Conservation (phyloP, 352 stramenopile species). For the Peronosclerospora sorghi region DNA sequence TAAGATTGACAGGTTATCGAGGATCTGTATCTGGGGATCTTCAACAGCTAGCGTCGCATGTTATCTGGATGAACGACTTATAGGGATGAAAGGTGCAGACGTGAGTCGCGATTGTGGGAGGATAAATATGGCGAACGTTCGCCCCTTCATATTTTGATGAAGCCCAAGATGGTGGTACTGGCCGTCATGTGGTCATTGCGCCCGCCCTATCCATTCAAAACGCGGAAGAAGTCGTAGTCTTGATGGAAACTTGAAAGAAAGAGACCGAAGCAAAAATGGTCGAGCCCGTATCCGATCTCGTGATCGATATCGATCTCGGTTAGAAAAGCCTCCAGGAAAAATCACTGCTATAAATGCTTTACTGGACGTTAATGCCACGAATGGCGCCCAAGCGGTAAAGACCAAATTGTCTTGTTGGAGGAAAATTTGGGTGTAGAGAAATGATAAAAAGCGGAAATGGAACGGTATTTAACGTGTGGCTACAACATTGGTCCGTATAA, state of each 20-base stretch:
- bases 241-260: conserved; percentile 9
- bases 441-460: no score
- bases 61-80: conserved; percentile 66
- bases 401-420: conserved; percentile 6
- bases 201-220: conserved; percentile 3
- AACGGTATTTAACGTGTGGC: no score
- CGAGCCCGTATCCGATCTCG: conserved; percentile 17
- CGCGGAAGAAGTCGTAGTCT: conserved; percentile 12
- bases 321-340: conserved; percentile 2
- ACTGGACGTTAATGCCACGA: conserved; percentile 1
- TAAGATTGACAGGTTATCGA: conserved; percentile 38
- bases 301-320: conserved; percentile 15
- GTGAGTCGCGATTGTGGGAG: conserved; percentile 15
- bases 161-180: conserved; percentile 10
- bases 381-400: conserved; percentile 1
- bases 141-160: conserved; percentile 2
- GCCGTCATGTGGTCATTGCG: conserved; percentile 21
- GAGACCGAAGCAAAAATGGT: conserved; percentile 8
- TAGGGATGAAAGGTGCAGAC: conserved; percentile 6
- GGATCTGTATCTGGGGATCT: conserved; percentile 62
- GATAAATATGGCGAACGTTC: conserved; percentile 14
- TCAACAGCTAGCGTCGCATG: conserved; percentile 59
- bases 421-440: conserved; percentile 7
- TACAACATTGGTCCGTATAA: no score
- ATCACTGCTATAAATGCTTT: background rate